Evolutionary conservation across 2,329 filamentous ascomycete genomes (phyloP), one percentile per base, ranked within the genome.

Genomic region (Gaeumannomyces sp.): DNA sequence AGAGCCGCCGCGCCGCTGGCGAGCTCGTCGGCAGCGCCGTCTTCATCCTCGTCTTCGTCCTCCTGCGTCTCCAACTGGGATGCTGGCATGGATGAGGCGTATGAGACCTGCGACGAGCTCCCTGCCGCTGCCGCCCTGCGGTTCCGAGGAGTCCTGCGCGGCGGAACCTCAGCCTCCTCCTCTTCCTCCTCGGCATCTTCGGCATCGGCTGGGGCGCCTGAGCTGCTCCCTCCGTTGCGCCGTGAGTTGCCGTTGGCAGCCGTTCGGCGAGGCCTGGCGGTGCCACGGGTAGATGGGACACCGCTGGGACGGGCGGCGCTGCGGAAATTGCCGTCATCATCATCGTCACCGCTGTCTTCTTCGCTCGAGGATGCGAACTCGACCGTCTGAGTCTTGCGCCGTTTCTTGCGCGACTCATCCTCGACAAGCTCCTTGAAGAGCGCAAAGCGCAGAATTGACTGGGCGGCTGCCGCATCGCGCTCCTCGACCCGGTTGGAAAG

Each of bases 341-440:
- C 85, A 57, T 84, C 85, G 28, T 87, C 80, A 73, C 73, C 28
- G 57, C 57, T 87, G 74, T 84, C 85, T 63, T 80, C 80, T 64
- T 85, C 82, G 22, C 84, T 85, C 70, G 66, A 76, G 76, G n/a
- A 73, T 75, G 60, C 83, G 82, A 7, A 81, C 85, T 68, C 87
- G 85, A 35, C 86, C 85, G 62, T 86, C 35, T 83, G 81, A 7
- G 85, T 89, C 71, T 91, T 89, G 76, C 92, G 89, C 71, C 93
- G 86, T 77, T 95, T 90, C 81, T 94, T 95, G 70, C 88, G 85
- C 65, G 93, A 91, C 75, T 93, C 89, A 68, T 87, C 84, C 72
- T 88, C 84, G 4, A 97, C 83, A 0, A 99, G 89, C 79, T 99
- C 95, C 76, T 98, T 98, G 84, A 99, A 99, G 50, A 99, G 83